Conservation (phyloP, 2,329 filamentous ascomycete genomes). For the Sporothrix curviconia region DNA sequence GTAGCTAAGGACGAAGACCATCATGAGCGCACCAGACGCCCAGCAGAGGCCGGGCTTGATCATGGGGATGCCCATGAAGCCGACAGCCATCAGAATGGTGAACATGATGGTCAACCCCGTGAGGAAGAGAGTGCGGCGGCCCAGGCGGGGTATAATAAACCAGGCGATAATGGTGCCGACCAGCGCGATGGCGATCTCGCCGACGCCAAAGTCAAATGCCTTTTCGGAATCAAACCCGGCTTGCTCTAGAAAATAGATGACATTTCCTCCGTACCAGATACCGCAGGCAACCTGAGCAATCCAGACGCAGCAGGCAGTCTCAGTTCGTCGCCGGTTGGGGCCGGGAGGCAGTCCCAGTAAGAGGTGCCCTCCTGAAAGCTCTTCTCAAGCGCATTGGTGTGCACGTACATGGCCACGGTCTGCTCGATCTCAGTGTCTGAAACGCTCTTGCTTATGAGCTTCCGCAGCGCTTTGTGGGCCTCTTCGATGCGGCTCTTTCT, state of each 20-base stretch:
- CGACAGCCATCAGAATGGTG: conserved; percentile 15
- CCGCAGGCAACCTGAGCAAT: conserved; percentile 25
- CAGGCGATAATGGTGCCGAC: conserved; percentile 15
- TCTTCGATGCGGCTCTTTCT: conserved; percentile 31
- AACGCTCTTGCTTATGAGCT: conserved; percentile 24
- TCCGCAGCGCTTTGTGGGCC: conserved; percentile 24
- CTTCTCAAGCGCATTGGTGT: conserved; percentile 38
- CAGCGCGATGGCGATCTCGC: conserved; percentile 26
- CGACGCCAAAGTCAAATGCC: conserved; percentile 29
- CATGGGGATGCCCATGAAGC: conserved; percentile 19
- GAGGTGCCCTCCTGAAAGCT: conserved; percentile 22
- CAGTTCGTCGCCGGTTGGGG: conserved; percentile 37
- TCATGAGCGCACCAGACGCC: conserved; percentile 11
- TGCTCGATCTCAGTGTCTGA: conserved; percentile 15
- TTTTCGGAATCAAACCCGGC: conserved; percentile 26
- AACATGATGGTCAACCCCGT: conserved; percentile 14
- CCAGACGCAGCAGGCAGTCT: conserved; percentile 36
- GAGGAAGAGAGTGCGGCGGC: conserved; percentile 17
- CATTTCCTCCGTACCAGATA: conserved; percentile 29
- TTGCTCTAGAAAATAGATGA: conserved; percentile 20
- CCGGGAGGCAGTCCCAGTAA: conserved; percentile 44
- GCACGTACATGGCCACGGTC: conserved; percentile 37
- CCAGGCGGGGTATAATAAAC: conserved; percentile 15
- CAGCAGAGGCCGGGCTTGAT: neutral
- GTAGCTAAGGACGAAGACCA: conserved; percentile 22